Base-by-base conservation (phyloP, 108 stramenopile genomes). In the Licmophora abbreviata region DNA sequence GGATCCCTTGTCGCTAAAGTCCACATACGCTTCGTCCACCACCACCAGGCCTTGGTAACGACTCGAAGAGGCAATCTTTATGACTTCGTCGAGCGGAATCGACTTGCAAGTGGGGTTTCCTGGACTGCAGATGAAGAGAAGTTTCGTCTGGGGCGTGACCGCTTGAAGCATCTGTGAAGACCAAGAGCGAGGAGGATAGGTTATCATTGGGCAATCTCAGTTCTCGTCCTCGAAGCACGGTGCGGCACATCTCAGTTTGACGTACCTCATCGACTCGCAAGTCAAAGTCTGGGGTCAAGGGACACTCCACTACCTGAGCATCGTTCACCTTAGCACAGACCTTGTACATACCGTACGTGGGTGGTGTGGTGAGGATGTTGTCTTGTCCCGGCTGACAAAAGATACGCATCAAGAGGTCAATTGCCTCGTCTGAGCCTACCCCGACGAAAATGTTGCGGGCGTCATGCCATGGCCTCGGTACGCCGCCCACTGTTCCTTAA, bases 331-430 rank as follows among this genome's bases (percentile, higher is more conserved):
- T 91, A 41, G 96, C 94, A 55, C 91, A 95, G 26, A 96, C 95
- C 64, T 88, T 92, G 73, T 97, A 97, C 96, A 97, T 97, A 42
- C 94, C 94, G 62, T 97, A 97, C 5, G 94, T 97, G 4, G 96
- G 94, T 15, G 96, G 96, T 20, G 96, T 93, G 29, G 72, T 79
- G 54, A 97, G 45, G 21, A 95, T 85, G 35, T 79, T 69, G 52
- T 88, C 85, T 36, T 71, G 48, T 10, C 80, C 90, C 7, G 95
- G 95, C 29, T 44, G 29, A 68, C 94, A 95, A 68, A 97, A 97
- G 52, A 97, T 86, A 15, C 96, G 82, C 68, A 95, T 85, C 24
- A 97, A 64, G 32, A 97, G 58, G 61, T 97, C 96, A 71, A 97
- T 97, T 0, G 96, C 96, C 69, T 97, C 96, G 60, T 97, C 96